Percentiles rank a stretch among this genome's conserved stretches.
Conservation (phyloP, 352 stramenopile genomes). For the Pythium myriotylum region DNA sequence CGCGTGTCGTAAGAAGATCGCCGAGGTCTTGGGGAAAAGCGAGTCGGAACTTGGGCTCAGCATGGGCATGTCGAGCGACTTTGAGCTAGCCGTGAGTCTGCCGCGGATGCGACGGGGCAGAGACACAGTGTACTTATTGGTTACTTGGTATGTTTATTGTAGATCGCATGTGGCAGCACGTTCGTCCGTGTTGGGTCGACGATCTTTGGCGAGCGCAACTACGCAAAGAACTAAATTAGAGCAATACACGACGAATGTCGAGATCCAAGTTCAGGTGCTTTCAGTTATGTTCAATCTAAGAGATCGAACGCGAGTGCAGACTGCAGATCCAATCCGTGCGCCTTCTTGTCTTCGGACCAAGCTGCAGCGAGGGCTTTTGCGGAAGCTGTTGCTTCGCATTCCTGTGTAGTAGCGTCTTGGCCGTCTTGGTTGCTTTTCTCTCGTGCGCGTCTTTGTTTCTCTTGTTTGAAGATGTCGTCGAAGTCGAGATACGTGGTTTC, state of each 20-base stretch:
- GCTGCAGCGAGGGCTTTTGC: conserved; percentile 46
- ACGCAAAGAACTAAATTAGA: conserved; percentile 59
- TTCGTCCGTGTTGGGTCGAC: conserved; percentile 97
- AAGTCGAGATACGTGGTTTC: conserved; percentile 82
- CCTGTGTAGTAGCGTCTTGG: conserved; percentile 3
- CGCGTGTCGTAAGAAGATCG: conserved; percentile 67
- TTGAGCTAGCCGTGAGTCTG: conserved; percentile 87
- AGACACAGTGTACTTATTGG: too few species aligned
- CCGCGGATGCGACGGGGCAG: too few species aligned
- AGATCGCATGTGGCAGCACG: conserved; percentile 95
- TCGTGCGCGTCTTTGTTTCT: conserved; percentile 23
- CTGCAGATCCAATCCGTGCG: conserved; percentile 41
- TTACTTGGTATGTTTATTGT: conserved; percentile 11
- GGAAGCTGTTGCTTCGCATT: conserved; percentile 41
- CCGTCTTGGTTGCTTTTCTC: neutral
- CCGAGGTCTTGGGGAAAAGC: conserved; percentile 61
- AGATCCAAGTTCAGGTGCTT: too few species aligned
- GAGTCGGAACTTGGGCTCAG: conserved; percentile 91
- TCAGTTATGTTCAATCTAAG: conserved; percentile 26
- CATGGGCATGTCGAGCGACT: conserved; percentile 99
- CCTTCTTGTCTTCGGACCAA: conserved; percentile 50
- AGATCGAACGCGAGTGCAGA: conserved; percentile 74
- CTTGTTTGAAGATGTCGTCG: conserved; percentile 61
- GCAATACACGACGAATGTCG: too few species aligned
- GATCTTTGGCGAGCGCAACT: conserved; percentile 97